Base-by-base conservation (phyloP, 495 filamentous ascomycete species). In the Penicillium soppii region DNA sequence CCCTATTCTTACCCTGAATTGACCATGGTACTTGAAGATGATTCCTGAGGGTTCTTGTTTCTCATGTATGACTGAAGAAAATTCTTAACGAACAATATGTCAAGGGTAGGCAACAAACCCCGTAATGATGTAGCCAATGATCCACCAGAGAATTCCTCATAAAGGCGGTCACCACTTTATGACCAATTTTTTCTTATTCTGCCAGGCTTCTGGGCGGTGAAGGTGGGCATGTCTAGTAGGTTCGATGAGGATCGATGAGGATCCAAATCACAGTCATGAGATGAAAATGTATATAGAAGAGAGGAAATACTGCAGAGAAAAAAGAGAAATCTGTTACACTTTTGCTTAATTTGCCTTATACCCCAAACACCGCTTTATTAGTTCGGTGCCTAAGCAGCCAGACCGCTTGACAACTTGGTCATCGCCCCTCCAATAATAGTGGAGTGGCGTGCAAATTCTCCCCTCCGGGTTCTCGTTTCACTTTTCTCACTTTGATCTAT, bases 401-500 rank as follows among this genome's bases (percentile, higher is more conserved):
- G 55, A 55, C 53, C 61, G 57, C 44, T 53, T 19, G 40, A 54
- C 41, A 19, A 50, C 50, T 48, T 51, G 53, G 51, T 58, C 53
- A 53, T 58, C 54, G 40, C 50, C 45, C 60, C 57, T 58, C 62
- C 59, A 54, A 63, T 56, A 64, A 57, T 56, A 65, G 59, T 65
- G 57, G 62, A 63, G 62, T 66, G 62, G 62, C 62, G 62, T 68
- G 69, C 71, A 71, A 71, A 73, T 72, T 75, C 65, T 65, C 58
- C 68, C 68, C 68, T 66, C 66, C 61, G 56, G 54, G 59, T 55
- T 54, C 45, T 63, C 58, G 50, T 52, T 60, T 58, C 57, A 47
- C 44, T 35, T 54, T 51, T 59, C 60, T 61, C 49, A 58, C 43
- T 58, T 21, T 23, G 52, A 55, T 44, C 43, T 49, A 43, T 39